These are phyloP conservation scores for Lactarius pseudohatsudake DNA, from an alignment of 768 basidiomycete species.

Conservation along the genomic window DNA sequence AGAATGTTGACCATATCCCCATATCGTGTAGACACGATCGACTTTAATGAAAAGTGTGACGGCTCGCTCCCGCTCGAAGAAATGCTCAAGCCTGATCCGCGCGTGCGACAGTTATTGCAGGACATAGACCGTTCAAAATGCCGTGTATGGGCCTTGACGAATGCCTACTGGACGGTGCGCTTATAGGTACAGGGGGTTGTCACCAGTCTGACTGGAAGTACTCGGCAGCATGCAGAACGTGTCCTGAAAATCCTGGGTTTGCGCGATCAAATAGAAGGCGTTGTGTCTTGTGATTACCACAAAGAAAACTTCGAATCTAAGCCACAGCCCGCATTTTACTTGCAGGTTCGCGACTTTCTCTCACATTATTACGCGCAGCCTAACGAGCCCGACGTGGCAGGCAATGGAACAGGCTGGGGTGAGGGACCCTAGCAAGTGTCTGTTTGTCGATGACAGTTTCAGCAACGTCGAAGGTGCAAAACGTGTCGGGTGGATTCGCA, in stretches of 20 bases:
- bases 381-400: constrained; percentile 38
- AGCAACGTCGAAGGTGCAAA: constrained; percentile 67
- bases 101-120: constrained; percentile 62
- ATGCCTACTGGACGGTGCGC: constrained; percentile 73
- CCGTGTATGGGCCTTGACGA: constrained; percentile 84
- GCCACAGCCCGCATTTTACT: constrained; percentile 72
- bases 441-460: constrained; percentile 78
- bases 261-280: constrained; percentile 67
- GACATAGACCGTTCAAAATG: constrained; percentile 77
- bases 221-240: constrained; percentile 69
- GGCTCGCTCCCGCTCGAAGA: constrained; percentile 80
- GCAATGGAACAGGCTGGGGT: constrained; percentile 64
- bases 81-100: constrained; percentile 66
- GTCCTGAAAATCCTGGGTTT: constrained; percentile 74
- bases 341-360: constrained; percentile 43
- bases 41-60: constrained; percentile 84
- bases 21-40: constrained; percentile 62
- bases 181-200: too few relatives aligned
- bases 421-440: constrained; percentile 65
- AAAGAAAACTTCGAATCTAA: constrained; percentile 72
- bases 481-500: constrained; percentile 65
- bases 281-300: constrained; percentile 79
- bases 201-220: neutral
- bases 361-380: neutral
- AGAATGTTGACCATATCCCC: constrained; percentile 1